These are phyloP conservation scores for Yamadazyma diospyri DNA, from an alignment of 1,139 yeast genomes.

Conservation along the genomic window DNA sequence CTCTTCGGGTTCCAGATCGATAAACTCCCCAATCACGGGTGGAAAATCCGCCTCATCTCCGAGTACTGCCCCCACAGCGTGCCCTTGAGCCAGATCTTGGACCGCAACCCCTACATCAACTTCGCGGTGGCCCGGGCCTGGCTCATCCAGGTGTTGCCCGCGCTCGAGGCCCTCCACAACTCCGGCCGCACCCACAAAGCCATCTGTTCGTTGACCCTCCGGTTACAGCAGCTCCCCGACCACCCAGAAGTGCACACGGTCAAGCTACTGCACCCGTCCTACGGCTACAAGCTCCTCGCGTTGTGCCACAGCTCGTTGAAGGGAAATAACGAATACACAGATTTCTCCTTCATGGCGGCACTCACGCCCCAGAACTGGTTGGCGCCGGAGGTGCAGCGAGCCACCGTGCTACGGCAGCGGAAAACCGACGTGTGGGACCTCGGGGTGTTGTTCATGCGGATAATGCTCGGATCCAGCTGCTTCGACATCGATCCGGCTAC, in stretches of 20 bases:
- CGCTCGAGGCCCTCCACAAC: slow-evolving; percentile 78
- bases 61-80: slow-evolving; percentile 57
- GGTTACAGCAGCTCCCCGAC: slow-evolving; percentile 21
- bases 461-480: slow-evolving; percentile 55
- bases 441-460: slow-evolving; percentile 73
- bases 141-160: slow-evolving; percentile 84
- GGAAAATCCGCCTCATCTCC: slow-evolving; percentile 68
- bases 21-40: slow-evolving; percentile 33
- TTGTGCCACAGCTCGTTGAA: slow-evolving; percentile 50
- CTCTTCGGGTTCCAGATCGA: slow-evolving; percentile 74
- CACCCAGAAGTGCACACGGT: slow-evolving; percentile 32
- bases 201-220: slow-evolving; percentile 59
- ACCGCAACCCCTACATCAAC: slow-evolving; percentile 65
- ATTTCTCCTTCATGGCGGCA: slow-evolving; percentile 13
- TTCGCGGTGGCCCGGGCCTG: slow-evolving; percentile 80
- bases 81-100: slow-evolving; percentile 61
- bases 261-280: slow-evolving; percentile 66
- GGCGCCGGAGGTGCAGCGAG: slow-evolving; percentile 68
- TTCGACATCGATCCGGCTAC: slow-evolving; percentile 57
- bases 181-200: slow-evolving; percentile 73
- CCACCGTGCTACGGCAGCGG: slow-evolving; percentile 49
- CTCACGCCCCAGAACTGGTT: slow-evolving; percentile 49
- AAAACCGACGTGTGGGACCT: slow-evolving; percentile 93
- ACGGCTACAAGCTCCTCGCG: slow-evolving; percentile 61
- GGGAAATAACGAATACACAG: slow-evolving; percentile 13